Base-by-base conservation (phyloP, 805 yeast species). In the Metschnikowia baotianmanensis region DNA sequence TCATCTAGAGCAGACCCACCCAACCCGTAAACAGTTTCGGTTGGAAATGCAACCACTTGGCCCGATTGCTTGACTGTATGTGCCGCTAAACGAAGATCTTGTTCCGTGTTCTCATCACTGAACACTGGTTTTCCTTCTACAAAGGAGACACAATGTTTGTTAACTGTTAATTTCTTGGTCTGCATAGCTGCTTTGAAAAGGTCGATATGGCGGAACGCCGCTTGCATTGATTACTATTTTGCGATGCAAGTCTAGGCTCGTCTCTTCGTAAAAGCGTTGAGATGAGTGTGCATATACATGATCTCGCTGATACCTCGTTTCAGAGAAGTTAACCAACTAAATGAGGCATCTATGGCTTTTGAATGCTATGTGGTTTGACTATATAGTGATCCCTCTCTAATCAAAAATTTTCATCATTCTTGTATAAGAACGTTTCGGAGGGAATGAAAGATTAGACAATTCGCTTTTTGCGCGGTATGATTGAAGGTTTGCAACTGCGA, bases 11-110 rank as follows among this genome's bases (percentile, higher is more conserved):
- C 86, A 3, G 90, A 83, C 1, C 93, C 99, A 0, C 96, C 99
- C 1, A 93, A 71, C 0, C 99, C 99, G 60, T 93, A 93, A 0
- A 93, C 99, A 0, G 99, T 93, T 58, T 93, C 99, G 0, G 99
- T 87, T 2, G 99, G 99, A 54, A 93, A 90, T 0, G 91, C 98
- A 11, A 93, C 89, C 0, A 83, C 88, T 3, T 40, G 34, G 2
- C 55, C 55, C 10, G 47, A 31, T 20, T 28, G 18, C 24, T 28
- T 33, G 19, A 51, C 45, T 17, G 38, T 44, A 6, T 30, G 22
- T 7, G 55, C 53, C 5, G 96, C 97, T 15, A 62, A 62, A 9
- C 61, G 37, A 2, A 89, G 62, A 44, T 77, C 77, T 9, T 52
- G 42, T 43, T 67, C 62, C 0, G 95, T 82, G 20, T 58, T 58